Base-by-base conservation (phyloP, 1,139 yeast genomes). In the Torulaspora globosa region DNA sequence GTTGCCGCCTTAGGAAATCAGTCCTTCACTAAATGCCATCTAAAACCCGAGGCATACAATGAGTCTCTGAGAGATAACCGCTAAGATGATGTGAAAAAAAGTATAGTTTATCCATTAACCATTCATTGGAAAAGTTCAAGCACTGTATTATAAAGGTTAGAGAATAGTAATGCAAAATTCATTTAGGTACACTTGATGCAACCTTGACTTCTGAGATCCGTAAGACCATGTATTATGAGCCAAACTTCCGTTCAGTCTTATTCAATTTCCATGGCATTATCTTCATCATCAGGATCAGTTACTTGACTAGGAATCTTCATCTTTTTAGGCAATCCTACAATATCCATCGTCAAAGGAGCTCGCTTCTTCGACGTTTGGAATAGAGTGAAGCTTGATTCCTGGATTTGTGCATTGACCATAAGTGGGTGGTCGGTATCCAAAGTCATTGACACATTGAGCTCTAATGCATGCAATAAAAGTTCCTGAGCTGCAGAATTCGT, bases 401-500 rank as follows among this genome's bases (percentile, higher is more conserved):
- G 58, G 29, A 60, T 56, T 27, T 54, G 58, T 3, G 61, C 48
- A 43, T 57, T 54, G 15, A 56, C 56, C 18, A 59, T 49, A 12
- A 68, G 51, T 8, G 72, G 73, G 31, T 64, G 68, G 24, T 54
- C 56, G 2, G 54, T 48, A 43, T 60, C 63, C 23, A 57, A 32
- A 5, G 58, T 40, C 30, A 52, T 47, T 12, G 56, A 51, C 30
- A 75, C 68, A 59, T 84, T 85, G 40, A 79, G 76, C 47, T 84
- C 94, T 41, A 90, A 70, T 0, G 97, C 97, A 52, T 95, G 76
- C 52, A 79, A 79, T 48, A 92, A 71, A 41, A 92, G 67, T 59
- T 92, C 97, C 4, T 80, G 73, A 0, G 97, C 95, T 19, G 90
- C 83, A 0, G 94, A 84, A 60, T 92, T 96, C 31, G 80, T 76